Base-by-base conservation (phyloP, 257 asterid species). In the Plantago elongata region DNA sequence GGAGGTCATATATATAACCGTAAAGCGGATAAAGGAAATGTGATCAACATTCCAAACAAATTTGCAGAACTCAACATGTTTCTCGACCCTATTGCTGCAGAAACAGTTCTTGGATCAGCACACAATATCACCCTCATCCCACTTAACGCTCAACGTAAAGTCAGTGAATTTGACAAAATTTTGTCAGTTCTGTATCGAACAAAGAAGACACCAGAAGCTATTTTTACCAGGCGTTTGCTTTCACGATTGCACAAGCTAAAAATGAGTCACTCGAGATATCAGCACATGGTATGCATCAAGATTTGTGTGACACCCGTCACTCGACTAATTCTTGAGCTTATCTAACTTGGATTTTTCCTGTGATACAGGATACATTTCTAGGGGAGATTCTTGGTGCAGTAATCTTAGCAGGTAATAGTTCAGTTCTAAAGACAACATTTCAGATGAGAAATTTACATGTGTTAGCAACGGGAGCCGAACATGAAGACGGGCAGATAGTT, bases 341-440 rank as follows among this genome's bases (percentile, higher is more conserved):
- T 11, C 59, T 49, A 9, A 51, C 58, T 4, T 6, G 3, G 1
- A 5, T 27, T 55, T 51, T 7, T 13, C 57, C 27, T 42, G 3
- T 34, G 22, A 54, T 62, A 51, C 77, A 90, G 98, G 94, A 83
- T 46, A 72, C 54, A 34, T 91, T 88, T 70, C 47, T 83, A 13
- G 96, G 98, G 38, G 98, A 91, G 69, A 79, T 81, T 51, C 80
- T 88, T 30, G 96, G 98, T 51, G 95, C 94, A 44, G 84, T 88
- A 17, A 48, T 84, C 58, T 49, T 88, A 69, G 88, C 73, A 12
- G 86, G 86, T 1, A 76, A 85, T 57, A 47, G 47, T 22, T 62
- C 85, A 13, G 56, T 61, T 15, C 71, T 87, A 10, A 77, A 78
- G 47, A 46, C 89, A 13, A 58, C 46, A 0, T 84, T 79, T 57